Percentiles rank a stretch among this genome's conserved stretches.
Conservation (phyloP, 139 green algal species). For the Coccomyxa sp. region DNA sequence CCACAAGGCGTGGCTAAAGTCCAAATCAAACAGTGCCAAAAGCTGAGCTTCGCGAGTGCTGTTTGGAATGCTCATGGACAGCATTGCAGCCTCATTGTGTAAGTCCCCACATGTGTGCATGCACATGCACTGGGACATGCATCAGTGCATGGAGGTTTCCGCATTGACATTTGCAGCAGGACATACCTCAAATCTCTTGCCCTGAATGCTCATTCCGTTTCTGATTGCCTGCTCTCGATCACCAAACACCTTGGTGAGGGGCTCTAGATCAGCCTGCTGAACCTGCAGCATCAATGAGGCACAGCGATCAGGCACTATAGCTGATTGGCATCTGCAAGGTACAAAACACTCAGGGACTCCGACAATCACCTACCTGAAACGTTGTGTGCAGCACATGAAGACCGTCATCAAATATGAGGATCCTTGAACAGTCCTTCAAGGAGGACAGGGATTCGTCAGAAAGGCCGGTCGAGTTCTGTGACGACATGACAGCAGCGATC, state of each 20-base stretch:
- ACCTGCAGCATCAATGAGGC: neutral
- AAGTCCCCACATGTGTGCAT: neutral
- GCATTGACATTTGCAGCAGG: neutral
- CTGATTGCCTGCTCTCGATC: conserved; percentile 29
- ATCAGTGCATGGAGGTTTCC: neutral
- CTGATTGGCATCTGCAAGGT: neutral
- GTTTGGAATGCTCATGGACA: neutral
- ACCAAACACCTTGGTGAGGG: conserved; percentile 9
- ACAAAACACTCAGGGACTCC: neutral
- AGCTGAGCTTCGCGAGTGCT: neutral
- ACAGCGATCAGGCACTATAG: neutral
- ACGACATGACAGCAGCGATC: neutral
- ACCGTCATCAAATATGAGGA: conserved; percentile 17
- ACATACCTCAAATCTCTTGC: conserved; percentile 38
- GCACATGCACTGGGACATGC: neutral
- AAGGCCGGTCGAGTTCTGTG: neutral
- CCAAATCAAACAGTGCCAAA: neutral
- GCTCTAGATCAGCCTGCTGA: conserved; percentile 10
- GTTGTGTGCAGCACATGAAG: conserved; percentile 6
- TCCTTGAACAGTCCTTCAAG: conserved; percentile 15
- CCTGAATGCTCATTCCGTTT: conserved; percentile 22
- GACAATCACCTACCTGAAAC: conserved; percentile 3
- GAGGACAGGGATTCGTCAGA: neutral
- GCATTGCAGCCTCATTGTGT: neutral
- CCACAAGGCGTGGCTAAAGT: neutral